phyloP scores from a whole-genome alignment of 2,329 filamentous ascomycete species.

The Diaporthe sp. region DNA sequence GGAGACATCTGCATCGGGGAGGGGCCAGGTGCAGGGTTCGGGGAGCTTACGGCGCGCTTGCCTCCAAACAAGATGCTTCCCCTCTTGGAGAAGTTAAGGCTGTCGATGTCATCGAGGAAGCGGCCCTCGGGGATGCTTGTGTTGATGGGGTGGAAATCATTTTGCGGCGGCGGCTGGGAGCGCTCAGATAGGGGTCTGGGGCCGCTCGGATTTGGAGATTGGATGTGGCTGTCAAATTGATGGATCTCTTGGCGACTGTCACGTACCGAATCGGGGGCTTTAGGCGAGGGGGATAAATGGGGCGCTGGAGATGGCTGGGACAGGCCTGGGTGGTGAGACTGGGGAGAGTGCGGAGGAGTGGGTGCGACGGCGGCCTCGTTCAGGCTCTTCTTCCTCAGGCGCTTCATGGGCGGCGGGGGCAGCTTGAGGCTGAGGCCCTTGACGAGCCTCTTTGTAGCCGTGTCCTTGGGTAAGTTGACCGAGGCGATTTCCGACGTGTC shows the following conservation, averaged over 20 bases:
- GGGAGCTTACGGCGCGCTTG: constrained; percentile 50
- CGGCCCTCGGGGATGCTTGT: constrained; percentile 69
- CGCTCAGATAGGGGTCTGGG: constrained; percentile 46
- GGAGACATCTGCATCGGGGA: constrained; percentile 30
- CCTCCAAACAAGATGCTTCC: constrained; percentile 74
- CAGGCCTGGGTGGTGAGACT: constrained; percentile 34
- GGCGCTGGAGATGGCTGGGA: constrained; percentile 38
- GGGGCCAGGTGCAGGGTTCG: constrained; percentile 22
- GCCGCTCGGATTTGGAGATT: constrained; percentile 41
- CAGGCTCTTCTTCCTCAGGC: constrained; percentile 37
- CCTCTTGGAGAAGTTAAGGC: constrained; percentile 72
- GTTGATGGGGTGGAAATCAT: constrained; percentile 65
- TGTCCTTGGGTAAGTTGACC: constrained; percentile 10
- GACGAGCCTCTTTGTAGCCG: constrained; percentile 35
- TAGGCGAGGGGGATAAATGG: constrained; percentile 35
- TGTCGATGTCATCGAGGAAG: constrained; percentile 69
- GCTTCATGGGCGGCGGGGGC: constrained; percentile 39
- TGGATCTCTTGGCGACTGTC: constrained; percentile 36
- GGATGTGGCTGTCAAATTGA: constrained; percentile 38
- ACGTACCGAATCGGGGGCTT: constrained; percentile 27
- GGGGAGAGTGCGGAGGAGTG: constrained; percentile 33
- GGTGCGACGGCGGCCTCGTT: constrained; percentile 47
- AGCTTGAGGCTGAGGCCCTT: constrained; percentile 37
- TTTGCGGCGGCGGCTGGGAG: constrained; percentile 48
- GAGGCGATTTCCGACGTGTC: constrained; percentile 33